phyloP scores from a whole-genome alignment of 2,329 filamentous ascomycete species.

The Colletotrichum truncatum region DNA sequence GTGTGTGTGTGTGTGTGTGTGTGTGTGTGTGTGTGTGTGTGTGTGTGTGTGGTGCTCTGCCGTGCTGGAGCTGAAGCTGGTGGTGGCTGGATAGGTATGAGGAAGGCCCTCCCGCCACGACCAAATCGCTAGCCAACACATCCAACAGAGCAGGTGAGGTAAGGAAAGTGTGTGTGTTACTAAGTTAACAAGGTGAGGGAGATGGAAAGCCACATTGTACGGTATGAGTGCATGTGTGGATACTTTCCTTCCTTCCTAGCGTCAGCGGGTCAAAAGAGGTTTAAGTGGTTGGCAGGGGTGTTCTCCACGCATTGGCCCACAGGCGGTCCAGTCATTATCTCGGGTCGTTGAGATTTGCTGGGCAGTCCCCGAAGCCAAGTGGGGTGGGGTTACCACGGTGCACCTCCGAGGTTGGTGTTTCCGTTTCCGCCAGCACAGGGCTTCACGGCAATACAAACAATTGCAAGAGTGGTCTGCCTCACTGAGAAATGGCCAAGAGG shows the following conservation, averaged over 20 bases:
- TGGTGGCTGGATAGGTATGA: no score
- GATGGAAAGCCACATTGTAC: background rate
- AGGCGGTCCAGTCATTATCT: slow-evolving; percentile 22
- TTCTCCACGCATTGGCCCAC: slow-evolving; percentile 22
- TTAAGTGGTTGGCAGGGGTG: slow-evolving; percentile 26
- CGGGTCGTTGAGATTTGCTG: slow-evolving; percentile 18
- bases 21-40: background rate
- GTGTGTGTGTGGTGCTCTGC: background rate
- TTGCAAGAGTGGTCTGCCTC: no score
- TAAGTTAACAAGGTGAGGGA: background rate
- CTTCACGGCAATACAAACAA: background rate
- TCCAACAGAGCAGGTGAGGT: background rate
- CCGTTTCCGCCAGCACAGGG: background rate
- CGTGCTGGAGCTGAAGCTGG: no score
- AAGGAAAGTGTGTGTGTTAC: background rate
- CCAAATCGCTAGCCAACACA: background rate
- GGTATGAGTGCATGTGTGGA: background rate
- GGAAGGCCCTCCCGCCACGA: background rate
- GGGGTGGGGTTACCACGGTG: background rate
- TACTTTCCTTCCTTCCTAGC: background rate
- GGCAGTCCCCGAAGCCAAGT: slow-evolving; percentile 5
- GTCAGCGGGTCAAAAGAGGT: slow-evolving; percentile 12
- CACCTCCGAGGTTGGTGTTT: background rate
- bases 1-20: no score
- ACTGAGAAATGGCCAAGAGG: background rate